phyloP scores from a whole-genome alignment of 2,329 filamentous ascomycete genomes.

The Aureobasidium zeae region DNA sequence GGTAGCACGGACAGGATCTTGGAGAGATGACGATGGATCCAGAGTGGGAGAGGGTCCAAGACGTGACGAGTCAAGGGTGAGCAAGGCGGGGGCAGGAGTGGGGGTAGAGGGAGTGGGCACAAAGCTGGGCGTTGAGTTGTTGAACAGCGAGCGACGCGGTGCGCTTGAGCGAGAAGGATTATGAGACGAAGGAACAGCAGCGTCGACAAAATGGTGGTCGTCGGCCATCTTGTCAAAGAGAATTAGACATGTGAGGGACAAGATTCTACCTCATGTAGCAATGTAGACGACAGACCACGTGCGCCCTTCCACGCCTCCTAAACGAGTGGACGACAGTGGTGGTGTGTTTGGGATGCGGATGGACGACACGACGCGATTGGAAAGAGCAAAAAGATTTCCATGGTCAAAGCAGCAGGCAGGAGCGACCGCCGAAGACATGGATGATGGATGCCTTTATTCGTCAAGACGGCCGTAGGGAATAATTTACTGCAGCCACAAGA shows the following conservation, averaged over 20 bases:
- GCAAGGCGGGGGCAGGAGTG: constrained; percentile 12
- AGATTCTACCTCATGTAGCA: constrained; percentile 10
- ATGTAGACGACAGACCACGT: not conserved
- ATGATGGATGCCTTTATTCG: too few relatives aligned
- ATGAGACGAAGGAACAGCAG: not conserved
- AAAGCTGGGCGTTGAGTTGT: constrained; percentile 5
- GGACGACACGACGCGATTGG: too few relatives aligned
- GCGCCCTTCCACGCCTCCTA: not conserved
- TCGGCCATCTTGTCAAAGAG: constrained; percentile 15
- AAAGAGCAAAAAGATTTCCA: too few relatives aligned
- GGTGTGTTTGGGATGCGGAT: too few relatives aligned
- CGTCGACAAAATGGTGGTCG: constrained; percentile 6
- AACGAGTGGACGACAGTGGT: too few relatives aligned
- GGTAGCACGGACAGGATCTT: constrained; percentile 21
- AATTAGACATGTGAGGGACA: constrained; percentile 3
- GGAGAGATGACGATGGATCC: constrained; percentile 14
- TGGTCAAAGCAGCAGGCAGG: too few relatives aligned
- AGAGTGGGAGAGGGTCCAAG: constrained; percentile 1
- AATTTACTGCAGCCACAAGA: too few relatives aligned
- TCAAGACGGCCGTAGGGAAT: too few relatives aligned
- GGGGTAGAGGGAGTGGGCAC: constrained; percentile 10
- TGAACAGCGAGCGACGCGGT: constrained; percentile 10
- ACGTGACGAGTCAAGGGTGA: constrained; percentile 11
- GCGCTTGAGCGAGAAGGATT: not conserved
- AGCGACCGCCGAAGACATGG: too few relatives aligned